Evolutionary conservation across 257 asterid genomes (phyloP), one percentile per base, ranked within the genome.

Genomic region (Scutellaria barbata): DNA sequence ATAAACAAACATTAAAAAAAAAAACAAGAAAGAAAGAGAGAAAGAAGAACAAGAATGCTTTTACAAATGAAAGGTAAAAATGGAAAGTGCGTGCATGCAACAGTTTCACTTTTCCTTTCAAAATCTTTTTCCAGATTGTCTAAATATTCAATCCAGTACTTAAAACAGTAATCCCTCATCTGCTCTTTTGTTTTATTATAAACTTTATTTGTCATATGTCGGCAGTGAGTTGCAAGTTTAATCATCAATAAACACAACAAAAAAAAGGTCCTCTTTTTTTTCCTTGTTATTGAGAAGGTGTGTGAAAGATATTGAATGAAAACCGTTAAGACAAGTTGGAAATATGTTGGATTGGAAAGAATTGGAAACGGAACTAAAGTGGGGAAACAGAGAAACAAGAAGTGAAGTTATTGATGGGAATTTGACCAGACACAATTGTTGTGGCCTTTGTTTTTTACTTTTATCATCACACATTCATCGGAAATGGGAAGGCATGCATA

Each of bases 341-440:
- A 30, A 30, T 22, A 30, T 30, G 35, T 3, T 30, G 35, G 2
- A 22, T 22, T 22, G 25, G 25, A 30, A 57, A 53, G 22, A 51
- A 46, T 11, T 10, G 65, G 22, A 20, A 68, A 67, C 16, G 41
- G 48, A 51, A 74, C 20, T 10, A 14, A 17, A 8, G 5, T 7
- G 5, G 59, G 20, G 10, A 54, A 79, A 67, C 39, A 73, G 10
- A 67, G 53, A 64, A 80, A 68, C 61, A 76, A 73, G 60, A 65
- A 42, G 63, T 68, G 69, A 63, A 77, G 77, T 50, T 39, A 52
- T 69, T 65, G 67, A 81, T 72, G 71, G 63, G 64, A 79, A 72
- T 60, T 77, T 63, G 90, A 87, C 82, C 83, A 78, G 82, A 85
- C 82, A 67, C 63, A 78, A 60, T 63, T 77, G 77, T 63, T 25